Conservation (phyloP, 108 stramenopile genomes). For the Thalassiosira profunda region DNA sequence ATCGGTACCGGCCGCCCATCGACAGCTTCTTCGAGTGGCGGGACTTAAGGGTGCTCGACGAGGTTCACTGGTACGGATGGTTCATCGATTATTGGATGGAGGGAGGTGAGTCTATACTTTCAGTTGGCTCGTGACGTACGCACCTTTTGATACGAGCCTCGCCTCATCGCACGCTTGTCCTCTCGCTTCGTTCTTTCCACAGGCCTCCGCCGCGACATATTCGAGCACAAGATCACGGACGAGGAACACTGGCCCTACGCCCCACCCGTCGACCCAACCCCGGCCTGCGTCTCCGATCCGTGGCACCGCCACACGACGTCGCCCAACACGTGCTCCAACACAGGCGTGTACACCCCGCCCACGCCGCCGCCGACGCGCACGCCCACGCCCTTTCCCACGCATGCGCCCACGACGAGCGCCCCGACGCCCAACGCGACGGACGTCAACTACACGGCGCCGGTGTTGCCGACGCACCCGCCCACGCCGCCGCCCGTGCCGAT, state of each 20-base stretch:
- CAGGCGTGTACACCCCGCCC: neutral
- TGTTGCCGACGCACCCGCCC: neutral
- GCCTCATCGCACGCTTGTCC: too few relatives aligned
- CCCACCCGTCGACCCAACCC: neutral
- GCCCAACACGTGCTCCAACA: slow-evolving; percentile 1
- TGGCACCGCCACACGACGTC: neutral
- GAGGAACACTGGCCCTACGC: slow-evolving; percentile 3
- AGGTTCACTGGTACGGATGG: slow-evolving; percentile 24
- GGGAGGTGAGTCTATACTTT: slow-evolving; percentile 10
- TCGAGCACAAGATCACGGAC: slow-evolving; percentile 5
- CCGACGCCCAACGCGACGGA: neutral
- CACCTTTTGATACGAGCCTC: too few relatives aligned
- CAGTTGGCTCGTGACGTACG: too few relatives aligned
- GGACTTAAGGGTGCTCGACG: slow-evolving; percentile 26
- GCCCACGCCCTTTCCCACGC: neutral
- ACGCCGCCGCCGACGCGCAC: too few relatives aligned
- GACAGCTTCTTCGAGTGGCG: slow-evolving; percentile 14
- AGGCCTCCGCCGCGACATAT: slow-evolving; percentile 8
- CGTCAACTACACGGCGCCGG: neutral
- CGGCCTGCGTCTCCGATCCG: neutral
- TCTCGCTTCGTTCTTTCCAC: too few relatives aligned
- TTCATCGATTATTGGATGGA: slow-evolving; percentile 34
- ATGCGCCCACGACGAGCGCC: too few relatives aligned
- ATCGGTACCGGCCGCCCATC: slow-evolving; percentile 12
- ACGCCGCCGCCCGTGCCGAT: too few relatives aligned